Conservation (phyloP, 805 yeast genomes). For the Spencermartinsiella europaea region DNA sequence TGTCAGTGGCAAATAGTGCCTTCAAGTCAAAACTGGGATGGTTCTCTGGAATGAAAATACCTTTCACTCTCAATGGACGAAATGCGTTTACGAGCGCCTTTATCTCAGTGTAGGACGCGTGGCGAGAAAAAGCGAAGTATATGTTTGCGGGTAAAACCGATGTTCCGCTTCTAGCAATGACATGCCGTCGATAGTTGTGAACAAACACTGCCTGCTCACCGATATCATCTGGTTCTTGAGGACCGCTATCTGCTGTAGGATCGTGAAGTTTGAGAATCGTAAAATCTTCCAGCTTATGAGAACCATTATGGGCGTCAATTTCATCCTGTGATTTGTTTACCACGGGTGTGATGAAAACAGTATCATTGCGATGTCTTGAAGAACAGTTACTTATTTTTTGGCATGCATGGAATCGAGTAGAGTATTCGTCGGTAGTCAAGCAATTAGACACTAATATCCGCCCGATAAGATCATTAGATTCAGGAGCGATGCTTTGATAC, state of each 20-base stretch:
- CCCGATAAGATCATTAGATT: background rate
- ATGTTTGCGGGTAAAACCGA: conserved; percentile 23
- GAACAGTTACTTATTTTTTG: conserved; percentile 16
- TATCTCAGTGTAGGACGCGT: conserved; percentile 29
- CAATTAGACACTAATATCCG: conserved; percentile 12
- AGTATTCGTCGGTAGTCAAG: conserved; percentile 15
- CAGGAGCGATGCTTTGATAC: conserved; percentile 22
- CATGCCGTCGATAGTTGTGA: conserved; percentile 14
- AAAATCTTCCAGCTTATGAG: background rate
- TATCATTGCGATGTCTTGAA: conserved; percentile 13
- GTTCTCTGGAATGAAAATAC: background rate
- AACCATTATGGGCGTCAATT: conserved; percentile 2
- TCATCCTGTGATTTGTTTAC: conserved; percentile 4
- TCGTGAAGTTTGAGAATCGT: background rate
- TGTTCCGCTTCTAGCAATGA: conserved; percentile 11
- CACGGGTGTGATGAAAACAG: conserved; percentile 16
- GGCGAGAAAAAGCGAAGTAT: conserved; percentile 29
- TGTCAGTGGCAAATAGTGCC: background rate
- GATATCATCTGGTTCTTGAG: conserved; percentile 8
- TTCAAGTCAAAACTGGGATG: background rate
- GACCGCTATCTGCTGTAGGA: background rate
- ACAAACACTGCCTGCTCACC: conserved; percentile 4
- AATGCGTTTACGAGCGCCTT: conserved; percentile 19
- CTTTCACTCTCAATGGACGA: conserved; percentile 14
- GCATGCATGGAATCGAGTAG: conserved; percentile 25